Percentiles rank a stretch among this genome's conserved stretches.
Evolutionary conservation across 2,329 filamentous ascomycete genomes (phyloP).

Genomic region (Ceratocystis smalleyi): DNA sequence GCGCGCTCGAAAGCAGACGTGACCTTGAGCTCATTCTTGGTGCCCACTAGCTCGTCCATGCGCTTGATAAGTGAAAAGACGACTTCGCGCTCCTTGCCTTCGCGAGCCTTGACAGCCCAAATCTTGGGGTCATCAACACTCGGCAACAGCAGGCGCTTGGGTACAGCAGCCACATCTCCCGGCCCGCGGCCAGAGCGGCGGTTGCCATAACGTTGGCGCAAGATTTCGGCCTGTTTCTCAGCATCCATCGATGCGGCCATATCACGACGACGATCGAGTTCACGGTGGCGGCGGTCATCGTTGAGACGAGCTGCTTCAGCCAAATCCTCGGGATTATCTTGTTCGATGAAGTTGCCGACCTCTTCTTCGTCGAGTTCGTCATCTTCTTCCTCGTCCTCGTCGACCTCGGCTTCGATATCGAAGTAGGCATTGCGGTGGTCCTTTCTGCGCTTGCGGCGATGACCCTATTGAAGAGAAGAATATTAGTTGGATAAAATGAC

Average conservation of each 20-base stretch:
- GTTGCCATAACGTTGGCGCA: conserved; percentile 78
- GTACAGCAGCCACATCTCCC: conserved; percentile 60
- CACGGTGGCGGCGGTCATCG: conserved; percentile 83
- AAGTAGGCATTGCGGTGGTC: conserved; percentile 73
- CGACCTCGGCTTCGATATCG: conserved; percentile 96
- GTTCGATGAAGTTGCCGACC: conserved; percentile 69
- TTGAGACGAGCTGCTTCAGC: conserved; percentile 64
- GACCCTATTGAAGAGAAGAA: conserved; percentile 28
- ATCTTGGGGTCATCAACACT: conserved; percentile 93
- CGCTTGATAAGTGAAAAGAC: conserved; percentile 78
- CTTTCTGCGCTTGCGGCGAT: conserved; percentile 68
- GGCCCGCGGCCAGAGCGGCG: conserved; percentile 49
- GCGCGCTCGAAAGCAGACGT: conserved; percentile 86
- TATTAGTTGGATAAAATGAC: neutral
- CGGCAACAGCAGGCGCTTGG: conserved; percentile 73
- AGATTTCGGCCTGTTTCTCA: conserved; percentile 76
- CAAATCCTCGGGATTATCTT: conserved; percentile 80
- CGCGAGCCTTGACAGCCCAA: conserved; percentile 84
- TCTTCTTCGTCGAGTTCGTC: conserved; percentile 80
- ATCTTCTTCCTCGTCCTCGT: conserved; percentile 76
- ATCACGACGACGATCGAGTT: conserved; percentile 84
- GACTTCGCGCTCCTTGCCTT: conserved; percentile 88
- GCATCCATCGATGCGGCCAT: conserved; percentile 77
- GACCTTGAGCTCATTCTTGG: conserved; percentile 68
- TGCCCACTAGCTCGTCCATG: conserved; percentile 62